A percentile compares a stretch with the other conserved stretches of the same genome.
These are phyloP conservation scores for Ambrosiella cleistominuta DNA, from an alignment of 2,329 filamentous ascomycete species.

Conservation along the genomic window DNA sequence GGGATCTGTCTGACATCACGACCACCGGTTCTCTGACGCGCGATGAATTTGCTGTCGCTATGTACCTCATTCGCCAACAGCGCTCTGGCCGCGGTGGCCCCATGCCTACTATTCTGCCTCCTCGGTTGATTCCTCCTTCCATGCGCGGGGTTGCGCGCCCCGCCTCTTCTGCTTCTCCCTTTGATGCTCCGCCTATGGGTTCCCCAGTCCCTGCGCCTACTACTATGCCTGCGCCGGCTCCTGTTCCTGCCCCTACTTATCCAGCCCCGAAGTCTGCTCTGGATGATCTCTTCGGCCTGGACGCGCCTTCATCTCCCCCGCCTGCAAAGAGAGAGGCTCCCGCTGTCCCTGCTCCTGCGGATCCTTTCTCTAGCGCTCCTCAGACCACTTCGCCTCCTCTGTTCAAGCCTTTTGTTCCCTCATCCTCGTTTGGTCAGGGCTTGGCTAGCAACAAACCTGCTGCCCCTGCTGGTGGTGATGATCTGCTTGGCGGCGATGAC, in stretches of 20 bases:
- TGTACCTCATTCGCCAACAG: slow-evolving; percentile 91
- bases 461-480: slow-evolving; percentile 39
- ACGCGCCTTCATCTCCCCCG: slow-evolving; percentile 34
- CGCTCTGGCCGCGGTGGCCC: slow-evolving; percentile 49
- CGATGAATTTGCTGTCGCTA: slow-evolving; percentile 92
- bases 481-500: slow-evolving; percentile 80
- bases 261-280: slow-evolving; percentile 59
- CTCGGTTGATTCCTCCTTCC: slow-evolving; percentile 69
- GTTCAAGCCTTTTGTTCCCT: slow-evolving; percentile 85
- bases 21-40: slow-evolving; percentile 69
- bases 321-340: slow-evolving; percentile 37
- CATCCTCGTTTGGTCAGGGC: slow-evolving; percentile 77
- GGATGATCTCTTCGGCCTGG: slow-evolving; percentile 86
- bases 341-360: slow-evolving; percentile 61
- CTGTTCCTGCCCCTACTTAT: slow-evolving; percentile 24
- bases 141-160: slow-evolving; percentile 47
- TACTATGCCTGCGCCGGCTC: slow-evolving; percentile 19
- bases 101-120: slow-evolving; percentile 60
- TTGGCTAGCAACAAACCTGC: slow-evolving; percentile 60
- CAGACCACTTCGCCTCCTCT: slow-evolving; percentile 33
- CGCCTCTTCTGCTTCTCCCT: slow-evolving; percentile 32
- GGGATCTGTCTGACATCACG: slow-evolving; percentile 90
- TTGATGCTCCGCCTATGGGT: slow-evolving; percentile 28
- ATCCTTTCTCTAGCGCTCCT: slow-evolving; percentile 47
- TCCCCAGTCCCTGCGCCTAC: slow-evolving; percentile 23